Conservation (phyloP, 139 green algal genomes). For the Chlorella sp. region DNA sequence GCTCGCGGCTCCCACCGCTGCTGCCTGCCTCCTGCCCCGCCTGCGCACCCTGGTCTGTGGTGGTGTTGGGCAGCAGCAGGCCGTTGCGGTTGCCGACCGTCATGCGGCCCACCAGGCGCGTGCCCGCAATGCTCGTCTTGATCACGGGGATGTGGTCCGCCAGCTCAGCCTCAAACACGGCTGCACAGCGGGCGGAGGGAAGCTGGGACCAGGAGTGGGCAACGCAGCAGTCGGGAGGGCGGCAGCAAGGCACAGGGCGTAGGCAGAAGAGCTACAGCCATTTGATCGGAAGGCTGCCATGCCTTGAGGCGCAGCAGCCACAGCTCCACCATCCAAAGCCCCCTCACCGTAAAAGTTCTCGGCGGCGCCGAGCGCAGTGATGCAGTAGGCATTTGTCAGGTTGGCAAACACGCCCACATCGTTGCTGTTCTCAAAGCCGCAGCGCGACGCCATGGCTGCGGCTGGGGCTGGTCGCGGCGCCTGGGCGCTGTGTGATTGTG, state of each 20-base stretch:
- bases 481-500: too few species aligned
- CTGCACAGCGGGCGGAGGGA: constrained; percentile 47
- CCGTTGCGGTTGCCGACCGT: constrained; percentile 97
- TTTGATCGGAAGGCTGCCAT: too few species aligned
- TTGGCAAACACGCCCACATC: constrained; percentile 97
- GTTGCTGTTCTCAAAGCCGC: constrained; percentile 96
- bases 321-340: too few species aligned
- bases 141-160: constrained; percentile 97
- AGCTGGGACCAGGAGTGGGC: background rate
- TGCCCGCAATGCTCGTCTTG: constrained; percentile 93
- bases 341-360: constrained; percentile 98
- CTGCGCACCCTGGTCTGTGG: constrained; percentile 86
- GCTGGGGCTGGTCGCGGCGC: background rate
- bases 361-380: constrained; percentile 87
- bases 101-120: constrained; percentile 94
- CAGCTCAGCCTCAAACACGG: constrained; percentile 96
- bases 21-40: background rate
- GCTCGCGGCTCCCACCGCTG: too few species aligned
- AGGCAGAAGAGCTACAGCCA: too few species aligned
- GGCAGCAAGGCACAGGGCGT: background rate
- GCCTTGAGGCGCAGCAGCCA: too few species aligned
- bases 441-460: constrained; percentile 73
- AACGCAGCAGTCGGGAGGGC: background rate
- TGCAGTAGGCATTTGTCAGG: constrained; percentile 95
- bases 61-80: constrained; percentile 95